Percentiles rank a stretch among this genome's conserved stretches.
Conservation (phyloP, 2,329 filamentous ascomycete genomes). For the Cladosporium phlei region DNA sequence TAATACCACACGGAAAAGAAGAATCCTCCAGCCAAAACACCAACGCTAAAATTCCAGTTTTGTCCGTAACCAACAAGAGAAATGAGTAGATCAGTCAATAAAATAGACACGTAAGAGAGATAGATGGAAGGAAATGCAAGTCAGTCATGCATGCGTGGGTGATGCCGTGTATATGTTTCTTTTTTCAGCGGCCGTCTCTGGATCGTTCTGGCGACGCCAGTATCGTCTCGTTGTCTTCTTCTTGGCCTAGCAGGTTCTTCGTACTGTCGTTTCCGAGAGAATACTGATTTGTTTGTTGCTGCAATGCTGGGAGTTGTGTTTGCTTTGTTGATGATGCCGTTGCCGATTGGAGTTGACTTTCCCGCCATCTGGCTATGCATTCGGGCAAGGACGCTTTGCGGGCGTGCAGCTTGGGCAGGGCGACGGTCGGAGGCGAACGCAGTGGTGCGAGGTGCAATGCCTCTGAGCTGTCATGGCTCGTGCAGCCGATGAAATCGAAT, state of each 20-base stretch:
- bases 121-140: too few species aligned
- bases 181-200: slow-evolving; percentile 7
- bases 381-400: slow-evolving; percentile 10
- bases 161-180: too few species aligned
- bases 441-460: slow-evolving; percentile 6
- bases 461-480: slow-evolving; percentile 4
- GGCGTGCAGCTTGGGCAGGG: background rate
- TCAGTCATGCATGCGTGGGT: background rate
- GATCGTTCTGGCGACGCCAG: slow-evolving; percentile 1
- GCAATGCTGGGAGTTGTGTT: background rate
- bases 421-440: background rate
- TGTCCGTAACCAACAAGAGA: too few species aligned
- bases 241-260: slow-evolving; percentile 10
- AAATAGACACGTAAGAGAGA: too few species aligned
- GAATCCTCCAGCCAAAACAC: too few species aligned
- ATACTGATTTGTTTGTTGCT: background rate
- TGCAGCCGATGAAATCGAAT: slow-evolving; percentile 5
- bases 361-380: slow-evolving; percentile 6
- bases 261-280: slow-evolving; percentile 4
- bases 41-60: too few species aligned
- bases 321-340: background rate
- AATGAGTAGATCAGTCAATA: too few species aligned
- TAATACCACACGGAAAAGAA: too few species aligned
- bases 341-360: slow-evolving; percentile 4
- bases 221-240: slow-evolving; percentile 9